A percentile compares a stretch with the other conserved stretches of the same genome.
phyloP scores from a whole-genome alignment of 2,329 filamentous ascomycete species.

The Tolypocladium nubicola region DNA sequence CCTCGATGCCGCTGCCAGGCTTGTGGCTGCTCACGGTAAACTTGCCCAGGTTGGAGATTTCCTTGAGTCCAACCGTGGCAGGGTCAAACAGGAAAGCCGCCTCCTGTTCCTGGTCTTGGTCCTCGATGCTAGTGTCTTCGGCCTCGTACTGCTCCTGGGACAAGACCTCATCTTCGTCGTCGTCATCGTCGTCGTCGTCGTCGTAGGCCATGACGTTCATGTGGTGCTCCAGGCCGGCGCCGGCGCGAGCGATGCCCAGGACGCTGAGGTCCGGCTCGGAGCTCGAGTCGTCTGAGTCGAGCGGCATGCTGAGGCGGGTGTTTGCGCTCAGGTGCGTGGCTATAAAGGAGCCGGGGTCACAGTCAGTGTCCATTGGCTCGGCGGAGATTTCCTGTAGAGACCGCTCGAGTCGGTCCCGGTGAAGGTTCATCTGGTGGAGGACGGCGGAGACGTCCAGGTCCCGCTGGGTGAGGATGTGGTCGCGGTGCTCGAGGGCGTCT shows the following conservation, averaged over 20 bases:
- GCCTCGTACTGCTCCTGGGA: conserved; percentile 20
- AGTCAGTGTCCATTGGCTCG: neutral
- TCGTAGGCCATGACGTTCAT: conserved; percentile 19
- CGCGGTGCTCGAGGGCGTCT: conserved; percentile 7
- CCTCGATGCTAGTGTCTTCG: conserved; percentile 19
- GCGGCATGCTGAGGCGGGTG: conserved; percentile 24
- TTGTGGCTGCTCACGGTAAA: conserved; percentile 78
- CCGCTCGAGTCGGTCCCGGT: neutral
- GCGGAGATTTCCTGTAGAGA: neutral
- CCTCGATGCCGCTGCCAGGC: conserved; percentile 67
- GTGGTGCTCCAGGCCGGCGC: conserved; percentile 14
- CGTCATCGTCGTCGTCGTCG: conserved; percentile 8
- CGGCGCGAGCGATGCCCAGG: conserved; percentile 22
- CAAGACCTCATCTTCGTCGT: conserved; percentile 14
- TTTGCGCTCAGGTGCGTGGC: conserved; percentile 17
- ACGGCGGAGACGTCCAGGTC: conserved; percentile 2
- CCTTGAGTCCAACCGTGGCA: conserved; percentile 53
- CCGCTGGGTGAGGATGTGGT: conserved; percentile 2
- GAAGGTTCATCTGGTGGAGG: conserved; percentile 1
- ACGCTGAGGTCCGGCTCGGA: conserved; percentile 27
- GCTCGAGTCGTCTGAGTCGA: conserved; percentile 23
- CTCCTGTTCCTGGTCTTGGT: conserved; percentile 21
- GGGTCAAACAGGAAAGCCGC: conserved; percentile 37
- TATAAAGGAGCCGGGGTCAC: conserved; percentile 10
- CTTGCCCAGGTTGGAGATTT: conserved; percentile 74